Evolutionary conservation across 768 basidiomycete species (phyloP).

Genomic region (Psilocybe cyanescens): DNA sequence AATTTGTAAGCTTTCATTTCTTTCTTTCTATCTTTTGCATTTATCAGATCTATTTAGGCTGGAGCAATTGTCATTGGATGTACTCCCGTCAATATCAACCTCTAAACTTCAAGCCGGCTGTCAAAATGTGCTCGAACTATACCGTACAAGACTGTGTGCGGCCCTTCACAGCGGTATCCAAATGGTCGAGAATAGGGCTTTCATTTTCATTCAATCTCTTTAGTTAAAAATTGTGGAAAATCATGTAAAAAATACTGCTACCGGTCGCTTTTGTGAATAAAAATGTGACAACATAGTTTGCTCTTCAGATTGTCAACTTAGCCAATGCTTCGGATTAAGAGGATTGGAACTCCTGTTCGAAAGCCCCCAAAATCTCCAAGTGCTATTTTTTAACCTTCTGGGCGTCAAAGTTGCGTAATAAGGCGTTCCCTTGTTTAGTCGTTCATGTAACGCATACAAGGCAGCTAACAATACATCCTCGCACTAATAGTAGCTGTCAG

Average conservation of each 20-base stretch:
- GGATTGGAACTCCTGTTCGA: no score
- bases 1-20: constrained; percentile 10
- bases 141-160: neutral
- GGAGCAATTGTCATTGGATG: constrained; percentile 23
- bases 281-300: no score
- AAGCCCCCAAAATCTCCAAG: no score
- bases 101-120: neutral
- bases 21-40: neutral
- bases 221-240: neutral
- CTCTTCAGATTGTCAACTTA: no score
- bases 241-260: neutral
- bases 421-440: no score
- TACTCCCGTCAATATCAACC: constrained; percentile 13
- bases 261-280: neutral
- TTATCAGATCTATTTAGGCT: neutral
- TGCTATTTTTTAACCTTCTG: no score
- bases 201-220: neutral
- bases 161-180: neutral
- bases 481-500: no score
- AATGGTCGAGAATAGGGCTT: neutral
- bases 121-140: neutral
- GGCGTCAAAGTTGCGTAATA: no score
- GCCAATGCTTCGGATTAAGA: no score
- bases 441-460: no score
- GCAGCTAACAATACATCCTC: no score